Evolutionary conservation across 805 yeast species (phyloP).

Genomic region (Zygotorulaspora florentina): DNA sequence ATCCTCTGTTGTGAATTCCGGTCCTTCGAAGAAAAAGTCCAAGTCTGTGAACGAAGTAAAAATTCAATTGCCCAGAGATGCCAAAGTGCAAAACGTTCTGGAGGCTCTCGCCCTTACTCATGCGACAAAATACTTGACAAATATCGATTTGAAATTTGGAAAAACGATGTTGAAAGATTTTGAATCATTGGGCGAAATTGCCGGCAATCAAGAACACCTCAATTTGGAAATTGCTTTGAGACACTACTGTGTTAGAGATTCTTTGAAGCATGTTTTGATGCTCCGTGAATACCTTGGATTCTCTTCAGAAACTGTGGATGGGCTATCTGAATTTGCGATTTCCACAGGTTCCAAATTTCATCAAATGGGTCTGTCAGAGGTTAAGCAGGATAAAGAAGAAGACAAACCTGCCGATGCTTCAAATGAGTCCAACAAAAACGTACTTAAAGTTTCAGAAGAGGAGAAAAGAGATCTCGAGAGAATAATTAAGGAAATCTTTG

Average conservation of each 20-base stretch:
- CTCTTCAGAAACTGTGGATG: constrained; percentile 31
- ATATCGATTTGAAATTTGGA: constrained; percentile 22
- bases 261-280: constrained; percentile 29
- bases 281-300: constrained; percentile 35
- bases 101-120: constrained; percentile 28
- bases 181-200: constrained; percentile 18
- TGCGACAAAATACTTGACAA: constrained; percentile 30
- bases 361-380: constrained; percentile 23
- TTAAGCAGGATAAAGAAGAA: constrained; percentile 16
- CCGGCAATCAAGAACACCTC: constrained; percentile 12
- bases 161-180: constrained; percentile 20
- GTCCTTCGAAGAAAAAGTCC: constrained; percentile 13
- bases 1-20: neutral
- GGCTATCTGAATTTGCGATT: constrained; percentile 31
- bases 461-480: constrained; percentile 27
- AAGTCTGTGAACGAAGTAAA: constrained; percentile 16
- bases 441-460: constrained; percentile 27
- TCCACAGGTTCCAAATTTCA: constrained; percentile 32
- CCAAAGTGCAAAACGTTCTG: constrained; percentile 25
- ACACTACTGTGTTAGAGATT: constrained; percentile 32
- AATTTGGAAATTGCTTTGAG: constrained; percentile 22
- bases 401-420: constrained; percentile 12
- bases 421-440: constrained; percentile 15
- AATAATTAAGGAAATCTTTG: constrained; percentile 24
- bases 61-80: constrained; percentile 25